phyloP scores from a whole-genome alignment of 331 rosid species.

The Acacia pycnantha region DNA sequence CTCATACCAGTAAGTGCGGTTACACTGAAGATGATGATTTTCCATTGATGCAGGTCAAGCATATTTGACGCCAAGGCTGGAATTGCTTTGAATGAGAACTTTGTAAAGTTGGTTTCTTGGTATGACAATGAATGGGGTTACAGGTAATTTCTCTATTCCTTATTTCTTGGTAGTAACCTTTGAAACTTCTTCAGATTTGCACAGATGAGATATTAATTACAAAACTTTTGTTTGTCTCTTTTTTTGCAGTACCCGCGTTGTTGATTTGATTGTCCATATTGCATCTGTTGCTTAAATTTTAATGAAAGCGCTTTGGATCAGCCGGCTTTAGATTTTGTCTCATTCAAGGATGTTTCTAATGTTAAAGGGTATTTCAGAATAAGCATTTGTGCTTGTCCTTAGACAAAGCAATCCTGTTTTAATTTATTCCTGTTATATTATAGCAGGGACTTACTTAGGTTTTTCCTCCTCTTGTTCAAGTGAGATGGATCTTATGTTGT shows the following conservation, averaged over 20 bases:
- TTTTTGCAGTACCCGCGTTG: slow-evolving; percentile 69
- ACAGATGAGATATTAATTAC: not conserved
- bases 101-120: slow-evolving; percentile 80
- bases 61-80: slow-evolving; percentile 94
- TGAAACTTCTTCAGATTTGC: not conserved
- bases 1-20: not conserved
- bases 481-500: not conserved
- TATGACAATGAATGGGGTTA: slow-evolving; percentile 94
- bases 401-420: slow-evolving; percentile 4
- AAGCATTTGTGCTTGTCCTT: slow-evolving; percentile 27
- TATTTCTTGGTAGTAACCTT: not conserved
- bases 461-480: slow-evolving; percentile 23
- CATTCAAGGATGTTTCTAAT: slow-evolving; percentile 2
- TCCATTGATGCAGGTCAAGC: slow-evolving; percentile 67
- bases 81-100: slow-evolving; percentile 74
- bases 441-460: not conserved
- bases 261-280: slow-evolving; percentile 73
- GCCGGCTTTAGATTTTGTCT: slow-evolving; percentile 14
- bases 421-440: not conserved
- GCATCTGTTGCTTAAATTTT: slow-evolving; percentile 51
- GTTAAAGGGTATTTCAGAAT: slow-evolving; percentile 17
- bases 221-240: not conserved
- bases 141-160: slow-evolving; percentile 49
- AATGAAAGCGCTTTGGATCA: slow-evolving; percentile 24
- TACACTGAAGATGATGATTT: not conserved